phyloP scores from a whole-genome alignment of 192 early-diverging fungal species.

The Polychytrium aggregatum region DNA sequence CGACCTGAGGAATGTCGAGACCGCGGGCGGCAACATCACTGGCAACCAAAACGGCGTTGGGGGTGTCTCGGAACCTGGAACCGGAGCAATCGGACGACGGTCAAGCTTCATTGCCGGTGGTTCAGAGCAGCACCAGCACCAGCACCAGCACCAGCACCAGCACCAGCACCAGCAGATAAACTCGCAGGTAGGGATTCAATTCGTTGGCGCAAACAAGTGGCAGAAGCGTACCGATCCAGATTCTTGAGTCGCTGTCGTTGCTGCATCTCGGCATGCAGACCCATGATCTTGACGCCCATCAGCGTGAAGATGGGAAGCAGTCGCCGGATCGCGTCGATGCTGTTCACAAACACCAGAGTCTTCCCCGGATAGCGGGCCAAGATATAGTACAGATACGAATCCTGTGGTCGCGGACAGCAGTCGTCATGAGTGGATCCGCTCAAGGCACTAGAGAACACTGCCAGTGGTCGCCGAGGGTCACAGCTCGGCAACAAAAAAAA shows the following conservation, averaged over 20 bases:
- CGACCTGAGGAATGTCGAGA: conserved; percentile 83
- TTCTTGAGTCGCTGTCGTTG: conserved; percentile 89
- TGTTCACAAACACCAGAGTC: conserved; percentile 92
- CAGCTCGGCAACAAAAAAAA: no score
- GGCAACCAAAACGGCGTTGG: conserved; percentile 75
- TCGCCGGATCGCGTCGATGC: conserved; percentile 84
- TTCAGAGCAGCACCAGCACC: no score
- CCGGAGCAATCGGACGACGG: background rate
- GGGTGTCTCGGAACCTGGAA: conserved; percentile 55
- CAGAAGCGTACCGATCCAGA: conserved; percentile 60
- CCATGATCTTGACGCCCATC: conserved; percentile 60
- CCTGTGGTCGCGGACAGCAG: conserved; percentile 3
- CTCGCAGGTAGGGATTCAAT: no score
- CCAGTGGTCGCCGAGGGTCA: no score
- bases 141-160: no score
- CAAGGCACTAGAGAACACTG: no score
- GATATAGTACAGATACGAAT: conserved; percentile 70
- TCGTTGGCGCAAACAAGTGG: no score
- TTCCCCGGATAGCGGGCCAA: conserved; percentile 73
- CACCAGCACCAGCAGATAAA: no score
- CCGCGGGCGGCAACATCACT: conserved; percentile 94
- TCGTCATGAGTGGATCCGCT: no score
- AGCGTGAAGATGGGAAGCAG: conserved; percentile 73
- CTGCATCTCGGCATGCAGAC: conserved; percentile 93
- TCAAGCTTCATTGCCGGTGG: background rate